Percentiles rank a stretch among this genome's conserved stretches.
Conservation (phyloP, 805 yeast genomes). For the Brettanomyces naardenensis region DNA sequence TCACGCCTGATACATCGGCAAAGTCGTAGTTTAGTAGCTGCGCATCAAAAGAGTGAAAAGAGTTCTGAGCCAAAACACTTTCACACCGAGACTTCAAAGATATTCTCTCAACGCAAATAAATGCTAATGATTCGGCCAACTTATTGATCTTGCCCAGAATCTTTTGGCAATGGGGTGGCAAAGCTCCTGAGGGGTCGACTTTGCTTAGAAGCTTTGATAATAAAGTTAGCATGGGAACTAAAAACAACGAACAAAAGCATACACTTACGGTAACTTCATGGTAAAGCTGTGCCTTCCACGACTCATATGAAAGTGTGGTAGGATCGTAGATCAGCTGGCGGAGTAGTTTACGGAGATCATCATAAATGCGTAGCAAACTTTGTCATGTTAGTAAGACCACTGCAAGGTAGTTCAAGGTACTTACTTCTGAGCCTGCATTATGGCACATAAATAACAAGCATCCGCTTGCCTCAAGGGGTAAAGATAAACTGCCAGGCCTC, state of each 20-base stretch:
- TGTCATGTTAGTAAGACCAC: neutral
- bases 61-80: no score
- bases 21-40: no score
- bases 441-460: no score
- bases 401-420: no score
- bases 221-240: neutral
- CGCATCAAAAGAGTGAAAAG: no score
- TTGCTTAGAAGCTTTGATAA: neutral
- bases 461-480: no score
- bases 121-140: slow-evolving; percentile 1
- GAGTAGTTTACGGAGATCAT: neutral
- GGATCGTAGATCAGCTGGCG: neutral
- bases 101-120: slow-evolving; percentile 2
- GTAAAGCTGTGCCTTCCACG: neutral
- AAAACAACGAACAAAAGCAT: neutral
- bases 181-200: neutral
- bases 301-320: neutral
- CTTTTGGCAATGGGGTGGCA: neutral
- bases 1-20: no score
- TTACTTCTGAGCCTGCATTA: no score
- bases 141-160: neutral
- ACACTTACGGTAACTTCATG: neutral
- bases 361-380: neutral
- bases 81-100: slow-evolving; percentile 2
- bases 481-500: no score